phyloP scores from a whole-genome alignment of 495 filamentous ascomycete species.

The Opeltia flavorubescens region DNA sequence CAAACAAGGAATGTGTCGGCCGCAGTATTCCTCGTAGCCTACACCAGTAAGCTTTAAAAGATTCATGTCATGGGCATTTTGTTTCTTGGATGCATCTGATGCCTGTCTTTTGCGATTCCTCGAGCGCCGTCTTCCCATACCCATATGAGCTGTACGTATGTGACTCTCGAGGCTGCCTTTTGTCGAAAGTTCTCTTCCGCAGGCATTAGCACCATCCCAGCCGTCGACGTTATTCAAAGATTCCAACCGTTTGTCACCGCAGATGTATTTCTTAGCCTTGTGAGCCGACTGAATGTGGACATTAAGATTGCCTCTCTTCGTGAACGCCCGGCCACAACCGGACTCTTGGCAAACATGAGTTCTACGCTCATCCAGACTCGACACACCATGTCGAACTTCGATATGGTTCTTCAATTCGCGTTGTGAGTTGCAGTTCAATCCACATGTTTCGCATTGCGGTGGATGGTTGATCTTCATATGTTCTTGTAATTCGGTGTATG shows the following conservation, averaged over 20 bases:
- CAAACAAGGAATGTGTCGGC: slow-evolving; percentile 42
- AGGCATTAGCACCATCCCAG: slow-evolving; percentile 56
- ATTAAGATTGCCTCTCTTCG: slow-evolving; percentile 62
- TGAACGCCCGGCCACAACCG: slow-evolving; percentile 59
- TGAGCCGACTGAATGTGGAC: slow-evolving; percentile 67
- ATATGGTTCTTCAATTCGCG: slow-evolving; percentile 53
- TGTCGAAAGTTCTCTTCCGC: slow-evolving; percentile 50
- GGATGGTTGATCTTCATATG: slow-evolving; percentile 62
- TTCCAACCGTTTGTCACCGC: slow-evolving; percentile 49
- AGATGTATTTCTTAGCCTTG: slow-evolving; percentile 52
- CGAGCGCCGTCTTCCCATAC: slow-evolving; percentile 30
- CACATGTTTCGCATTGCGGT: slow-evolving; percentile 60
- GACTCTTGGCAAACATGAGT: slow-evolving; percentile 41
- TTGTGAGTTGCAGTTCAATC: slow-evolving; percentile 43
- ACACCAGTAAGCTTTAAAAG: slow-evolving; percentile 40
- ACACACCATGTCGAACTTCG: slow-evolving; percentile 51
- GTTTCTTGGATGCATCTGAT: slow-evolving; percentile 8
- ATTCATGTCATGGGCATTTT: too few relatives aligned
- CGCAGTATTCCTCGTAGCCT: slow-evolving; percentile 37
- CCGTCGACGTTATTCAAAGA: slow-evolving; percentile 38
- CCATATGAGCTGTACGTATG: slow-evolving; percentile 60
- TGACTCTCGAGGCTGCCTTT: slow-evolving; percentile 72
- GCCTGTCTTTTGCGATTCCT: slow-evolving; percentile 18
- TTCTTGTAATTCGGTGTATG: slow-evolving; percentile 49
- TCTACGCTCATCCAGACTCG: slow-evolving; percentile 45